A percentile compares a stretch with the other conserved stretches of the same genome.
These are phyloP conservation scores for Magnolia officinalis DNA, from an alignment of 164 flowering plant species.

Conservation along the genomic window DNA sequence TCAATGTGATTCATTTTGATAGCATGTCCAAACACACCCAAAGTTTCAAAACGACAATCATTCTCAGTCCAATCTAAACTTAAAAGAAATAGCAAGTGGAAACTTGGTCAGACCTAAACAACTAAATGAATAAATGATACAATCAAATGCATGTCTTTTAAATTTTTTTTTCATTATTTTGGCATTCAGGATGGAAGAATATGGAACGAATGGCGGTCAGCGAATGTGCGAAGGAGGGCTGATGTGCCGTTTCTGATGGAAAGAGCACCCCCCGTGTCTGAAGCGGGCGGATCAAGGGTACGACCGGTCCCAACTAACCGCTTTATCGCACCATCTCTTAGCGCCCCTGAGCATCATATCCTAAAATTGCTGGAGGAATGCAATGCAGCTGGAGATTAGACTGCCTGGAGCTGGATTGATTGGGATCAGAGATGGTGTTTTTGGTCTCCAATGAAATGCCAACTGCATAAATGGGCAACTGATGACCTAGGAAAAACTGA, in stretches of 20 bases:
- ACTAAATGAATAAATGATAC: too few relatives aligned
- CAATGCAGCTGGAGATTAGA: slow-evolving; percentile 38
- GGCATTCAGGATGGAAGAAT: slow-evolving; percentile 75
- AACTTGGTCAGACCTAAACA: too few relatives aligned
- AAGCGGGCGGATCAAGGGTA: slow-evolving; percentile 23
- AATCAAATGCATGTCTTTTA: slow-evolving; percentile 9
- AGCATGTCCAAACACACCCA: too few relatives aligned
- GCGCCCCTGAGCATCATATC: slow-evolving; percentile 87
- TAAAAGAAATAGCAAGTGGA: too few relatives aligned
- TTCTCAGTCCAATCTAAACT: too few relatives aligned
- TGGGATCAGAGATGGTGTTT: too few relatives aligned
- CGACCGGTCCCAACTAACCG: slow-evolving; percentile 38
- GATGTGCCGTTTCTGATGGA: slow-evolving; percentile 59
- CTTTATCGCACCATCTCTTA: slow-evolving; percentile 63
- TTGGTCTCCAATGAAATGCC: too few relatives aligned
- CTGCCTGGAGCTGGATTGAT: neutral
- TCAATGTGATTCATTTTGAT: too few relatives aligned
- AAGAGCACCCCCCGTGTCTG: slow-evolving; percentile 36
- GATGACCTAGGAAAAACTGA: too few relatives aligned
- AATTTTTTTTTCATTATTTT: neutral
- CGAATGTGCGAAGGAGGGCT: slow-evolving; percentile 36
- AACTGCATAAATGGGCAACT: too few relatives aligned
- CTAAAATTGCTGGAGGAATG: slow-evolving; percentile 76
- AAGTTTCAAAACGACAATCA: too few relatives aligned
- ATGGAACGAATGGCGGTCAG: slow-evolving; percentile 77